A percentile compares a stretch with the other conserved stretches of the same genome.
phyloP scores from a whole-genome alignment of 2,329 filamentous ascomycete species.

The Monosporascus sp. region DNA sequence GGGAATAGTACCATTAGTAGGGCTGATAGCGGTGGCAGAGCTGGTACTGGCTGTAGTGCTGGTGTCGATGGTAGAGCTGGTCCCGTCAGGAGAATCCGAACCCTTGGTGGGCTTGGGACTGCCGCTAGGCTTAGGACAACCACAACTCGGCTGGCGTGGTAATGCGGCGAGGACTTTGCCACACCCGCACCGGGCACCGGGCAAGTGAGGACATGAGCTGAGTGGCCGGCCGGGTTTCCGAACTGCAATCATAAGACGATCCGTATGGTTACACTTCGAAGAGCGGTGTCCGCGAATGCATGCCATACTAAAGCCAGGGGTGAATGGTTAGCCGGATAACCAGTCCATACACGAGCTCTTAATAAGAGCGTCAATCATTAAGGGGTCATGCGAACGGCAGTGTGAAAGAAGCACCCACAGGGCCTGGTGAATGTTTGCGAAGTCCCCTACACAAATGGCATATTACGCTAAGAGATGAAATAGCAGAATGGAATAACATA shows the following conservation, averaged over 20 bases:
- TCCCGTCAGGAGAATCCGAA: neutral
- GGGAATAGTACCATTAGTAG: neutral
- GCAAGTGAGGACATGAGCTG: slow-evolving; percentile 63
- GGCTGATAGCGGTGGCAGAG: neutral
- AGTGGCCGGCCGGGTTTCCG: slow-evolving; percentile 67
- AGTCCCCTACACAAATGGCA: neutral
- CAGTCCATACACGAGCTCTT: neutral
- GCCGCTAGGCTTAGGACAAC: slow-evolving; percentile 33
- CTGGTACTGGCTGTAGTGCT: slow-evolving; percentile 13
- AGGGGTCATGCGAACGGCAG: neutral
- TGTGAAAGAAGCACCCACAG: neutral
- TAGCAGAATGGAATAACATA: slow-evolving; percentile 35
- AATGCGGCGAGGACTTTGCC: slow-evolving; percentile 60
- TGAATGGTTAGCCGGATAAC: neutral
- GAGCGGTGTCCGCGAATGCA: slow-evolving; percentile 73
- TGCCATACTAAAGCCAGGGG: slow-evolving; percentile 49
- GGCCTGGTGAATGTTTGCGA: neutral
- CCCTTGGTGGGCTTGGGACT: neutral
- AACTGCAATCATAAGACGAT: slow-evolving; percentile 64
- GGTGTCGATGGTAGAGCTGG: slow-evolving; percentile 7
- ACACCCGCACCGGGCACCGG: slow-evolving; percentile 56
- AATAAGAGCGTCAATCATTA: neutral
- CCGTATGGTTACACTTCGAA: slow-evolving; percentile 66
- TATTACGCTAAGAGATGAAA: neutral
- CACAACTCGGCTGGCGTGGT: slow-evolving; percentile 51